Conservation (phyloP, 2,329 filamentous ascomycete genomes). For the Fusarium subtropicale region DNA sequence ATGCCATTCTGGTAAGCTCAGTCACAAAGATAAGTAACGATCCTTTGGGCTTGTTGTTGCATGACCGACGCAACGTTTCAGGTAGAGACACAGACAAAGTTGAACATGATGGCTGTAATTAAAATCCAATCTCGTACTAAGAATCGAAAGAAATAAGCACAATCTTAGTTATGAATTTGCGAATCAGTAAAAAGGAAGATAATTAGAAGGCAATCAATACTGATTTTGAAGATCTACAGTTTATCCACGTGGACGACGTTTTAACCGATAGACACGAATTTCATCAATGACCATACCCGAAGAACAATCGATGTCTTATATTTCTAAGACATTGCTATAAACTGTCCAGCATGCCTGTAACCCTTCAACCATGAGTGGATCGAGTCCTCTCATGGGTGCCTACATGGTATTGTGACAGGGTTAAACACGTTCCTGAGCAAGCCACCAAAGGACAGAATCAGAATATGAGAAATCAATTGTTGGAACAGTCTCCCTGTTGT, state of each 20-base stretch:
- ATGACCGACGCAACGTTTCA: neutral
- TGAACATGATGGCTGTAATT: conserved; percentile 10
- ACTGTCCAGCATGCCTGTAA: neutral
- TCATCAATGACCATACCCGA: fast-evolving
- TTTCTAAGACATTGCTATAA: fast-evolving
- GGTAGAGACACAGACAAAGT: neutral
- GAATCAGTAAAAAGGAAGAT: neutral
- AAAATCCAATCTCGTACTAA: neutral
- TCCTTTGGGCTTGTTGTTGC: neutral
- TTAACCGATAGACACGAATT: neutral
- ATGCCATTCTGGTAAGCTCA: neutral
- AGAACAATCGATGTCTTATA: neutral
- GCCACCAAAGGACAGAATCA: neutral
- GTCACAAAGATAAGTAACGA: neutral
- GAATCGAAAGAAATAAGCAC: neutral
- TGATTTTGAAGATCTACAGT: neutral
- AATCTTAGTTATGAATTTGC: fast-evolving
- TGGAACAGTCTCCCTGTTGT: neutral
- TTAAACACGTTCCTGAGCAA: neutral
- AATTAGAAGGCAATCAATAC: neutral
- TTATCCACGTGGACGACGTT: neutral
- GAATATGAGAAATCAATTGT: neutral
- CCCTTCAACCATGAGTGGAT: neutral
- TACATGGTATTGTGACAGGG: neutral
- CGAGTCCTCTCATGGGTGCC: neutral